These are phyloP conservation scores for Termitomyces titanicus DNA, from an alignment of 768 basidiomycete genomes.

Conservation along the genomic window DNA sequence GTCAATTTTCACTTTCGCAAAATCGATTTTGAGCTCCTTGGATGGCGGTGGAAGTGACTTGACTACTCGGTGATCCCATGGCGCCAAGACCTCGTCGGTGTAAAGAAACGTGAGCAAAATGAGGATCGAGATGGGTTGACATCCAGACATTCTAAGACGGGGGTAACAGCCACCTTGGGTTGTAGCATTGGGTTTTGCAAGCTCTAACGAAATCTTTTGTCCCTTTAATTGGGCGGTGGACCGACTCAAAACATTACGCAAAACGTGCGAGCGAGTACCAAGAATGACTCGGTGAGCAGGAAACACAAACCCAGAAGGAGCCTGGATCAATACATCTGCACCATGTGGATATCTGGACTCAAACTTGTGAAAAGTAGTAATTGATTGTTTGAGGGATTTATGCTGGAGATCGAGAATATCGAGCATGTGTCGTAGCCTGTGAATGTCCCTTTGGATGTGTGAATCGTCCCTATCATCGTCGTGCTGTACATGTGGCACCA, in stretches of 20 bases:
- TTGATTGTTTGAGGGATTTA: conserved; percentile 17
- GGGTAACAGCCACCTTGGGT: conserved; percentile 1
- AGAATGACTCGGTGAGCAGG: conserved; percentile 70
- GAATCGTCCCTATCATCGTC: conserved; percentile 35
- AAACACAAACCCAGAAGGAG: conserved; percentile 39
- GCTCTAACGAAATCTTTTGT: conserved; percentile 27
- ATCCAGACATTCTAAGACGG: conserved; percentile 46
- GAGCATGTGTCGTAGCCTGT: conserved; percentile 28
- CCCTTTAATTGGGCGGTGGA: conserved; percentile 22
- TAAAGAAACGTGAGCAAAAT: conserved; percentile 86
- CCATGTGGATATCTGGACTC: conserved; percentile 37
- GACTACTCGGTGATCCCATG: conserved; percentile 79
- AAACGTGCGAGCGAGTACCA: conserved; percentile 47
- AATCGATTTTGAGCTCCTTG: conserved; percentile 35
- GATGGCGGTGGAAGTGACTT: conserved; percentile 38
- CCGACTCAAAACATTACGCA: conserved; percentile 42
- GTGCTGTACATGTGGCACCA: background rate
- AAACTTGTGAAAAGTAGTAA: conserved; percentile 2
- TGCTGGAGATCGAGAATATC: conserved; percentile 27
- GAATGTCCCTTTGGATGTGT: conserved; percentile 34
- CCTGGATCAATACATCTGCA: conserved; percentile 58
- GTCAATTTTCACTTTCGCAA: conserved; percentile 55
- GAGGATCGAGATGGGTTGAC: conserved; percentile 64
- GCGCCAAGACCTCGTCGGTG: conserved; percentile 73
- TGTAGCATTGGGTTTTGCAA: conserved; percentile 10